Percentiles rank a stretch among this genome's conserved stretches.
Conservation (phyloP, 495 filamentous ascomycete genomes). For the Penicillium samsonianum region DNA sequence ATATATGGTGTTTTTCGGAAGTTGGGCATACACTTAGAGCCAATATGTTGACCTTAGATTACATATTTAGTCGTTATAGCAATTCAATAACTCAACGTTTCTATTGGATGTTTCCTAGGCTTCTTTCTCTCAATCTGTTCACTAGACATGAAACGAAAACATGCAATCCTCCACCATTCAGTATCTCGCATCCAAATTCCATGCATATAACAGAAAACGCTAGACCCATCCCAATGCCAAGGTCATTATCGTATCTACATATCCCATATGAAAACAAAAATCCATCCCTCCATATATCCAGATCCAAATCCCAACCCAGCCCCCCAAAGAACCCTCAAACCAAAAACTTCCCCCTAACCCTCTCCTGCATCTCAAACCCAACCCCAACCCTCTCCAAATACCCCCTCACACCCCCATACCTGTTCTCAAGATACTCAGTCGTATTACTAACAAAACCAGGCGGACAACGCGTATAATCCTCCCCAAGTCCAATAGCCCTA, state of each 20-base stretch:
- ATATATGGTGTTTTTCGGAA: background rate
- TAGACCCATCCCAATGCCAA: slow-evolving; percentile 3
- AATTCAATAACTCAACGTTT: background rate
- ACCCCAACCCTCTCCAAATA: slow-evolving; percentile 66
- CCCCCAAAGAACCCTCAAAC: slow-evolving; percentile 3
- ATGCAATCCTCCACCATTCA: slow-evolving; percentile 1
- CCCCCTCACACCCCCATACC: slow-evolving; percentile 60
- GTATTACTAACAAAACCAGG: slow-evolving; percentile 55
- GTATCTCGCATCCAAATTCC: background rate
- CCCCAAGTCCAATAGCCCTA: slow-evolving; percentile 61
- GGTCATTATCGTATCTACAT: slow-evolving; percentile 26
- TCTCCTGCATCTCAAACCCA: slow-evolving; percentile 36
- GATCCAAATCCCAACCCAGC: too few species aligned
- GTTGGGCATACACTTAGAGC: slow-evolving; percentile 6
- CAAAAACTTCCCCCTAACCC: slow-evolving; percentile 33
- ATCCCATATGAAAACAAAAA: slow-evolving; percentile 16
- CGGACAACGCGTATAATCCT: slow-evolving; percentile 67
- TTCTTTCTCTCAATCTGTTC: background rate
- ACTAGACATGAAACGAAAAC: background rate
- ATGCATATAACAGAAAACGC: background rate
- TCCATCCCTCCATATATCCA: slow-evolving; percentile 5
- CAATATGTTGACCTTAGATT: background rate
- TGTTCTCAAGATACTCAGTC: slow-evolving; percentile 48
- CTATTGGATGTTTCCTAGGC: background rate
- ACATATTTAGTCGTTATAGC: too few species aligned